phyloP scores from a whole-genome alignment of 2,329 filamentous ascomycete genomes.

The Aspergillus uvarum region DNA sequence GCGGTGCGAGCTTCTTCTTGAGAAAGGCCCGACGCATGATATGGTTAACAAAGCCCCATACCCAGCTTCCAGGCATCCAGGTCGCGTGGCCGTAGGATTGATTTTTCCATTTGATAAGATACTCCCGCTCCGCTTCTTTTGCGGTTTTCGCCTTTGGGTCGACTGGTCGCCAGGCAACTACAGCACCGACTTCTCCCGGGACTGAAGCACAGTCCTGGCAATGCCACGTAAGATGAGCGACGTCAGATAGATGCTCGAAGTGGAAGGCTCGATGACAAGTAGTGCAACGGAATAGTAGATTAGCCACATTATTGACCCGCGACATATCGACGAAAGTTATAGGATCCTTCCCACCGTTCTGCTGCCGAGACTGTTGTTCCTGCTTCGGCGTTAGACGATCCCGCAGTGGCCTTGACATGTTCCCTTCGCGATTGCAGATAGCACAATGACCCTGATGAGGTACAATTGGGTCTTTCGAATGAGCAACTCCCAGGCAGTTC shows the following conservation, averaged over 20 bases:
- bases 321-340: slow-evolving; percentile 61
- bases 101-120: slow-evolving; percentile 83
- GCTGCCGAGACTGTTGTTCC: slow-evolving; percentile 77
- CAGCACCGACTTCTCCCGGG: slow-evolving; percentile 66
- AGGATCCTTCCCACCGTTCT: slow-evolving; percentile 78
- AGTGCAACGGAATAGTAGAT: slow-evolving; percentile 79
- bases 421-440: slow-evolving; percentile 64
- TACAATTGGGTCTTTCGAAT: slow-evolving; percentile 66
- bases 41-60: slow-evolving; percentile 67
- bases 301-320: slow-evolving; percentile 71
- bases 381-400: slow-evolving; percentile 69
- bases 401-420: slow-evolving; percentile 73
- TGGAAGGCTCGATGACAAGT: slow-evolving; percentile 79
- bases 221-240: slow-evolving; percentile 54
- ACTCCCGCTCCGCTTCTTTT: slow-evolving; percentile 78
- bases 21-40: slow-evolving; percentile 73
- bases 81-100: slow-evolving; percentile 77
- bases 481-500: slow-evolving; percentile 70
- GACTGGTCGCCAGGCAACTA: slow-evolving; percentile 84
- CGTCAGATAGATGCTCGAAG: slow-evolving; percentile 73
- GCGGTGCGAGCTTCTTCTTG: slow-evolving; percentile 64
- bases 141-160: slow-evolving; percentile 55
- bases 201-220: slow-evolving; percentile 74
- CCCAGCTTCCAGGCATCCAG: slow-evolving; percentile 90
- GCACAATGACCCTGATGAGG: slow-evolving; percentile 73